A percentile compares a stretch with the other conserved stretches of the same genome.
Evolutionary conservation across 1,284 basidiomycete genomes (phyloP).

Genomic region (Ceratobasidium papillatum): DNA sequence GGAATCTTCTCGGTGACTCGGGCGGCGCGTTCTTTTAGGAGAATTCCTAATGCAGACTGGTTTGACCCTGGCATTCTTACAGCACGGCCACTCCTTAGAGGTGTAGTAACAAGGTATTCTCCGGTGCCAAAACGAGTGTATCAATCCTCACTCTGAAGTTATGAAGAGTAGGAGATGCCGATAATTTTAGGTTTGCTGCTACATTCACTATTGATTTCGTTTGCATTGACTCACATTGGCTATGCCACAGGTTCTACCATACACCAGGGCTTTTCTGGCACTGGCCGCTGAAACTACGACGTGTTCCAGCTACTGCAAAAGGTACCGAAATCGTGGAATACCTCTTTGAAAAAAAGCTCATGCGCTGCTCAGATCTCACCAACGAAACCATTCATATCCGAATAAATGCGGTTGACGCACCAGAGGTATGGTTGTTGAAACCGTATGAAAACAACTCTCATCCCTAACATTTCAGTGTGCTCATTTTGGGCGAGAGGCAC

Average conservation of each 20-base stretch:
- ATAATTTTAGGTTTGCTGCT: constrained; percentile 61
- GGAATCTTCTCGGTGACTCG: constrained; percentile 13
- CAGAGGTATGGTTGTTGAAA: constrained; percentile 66
- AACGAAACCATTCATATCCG: constrained; percentile 84
- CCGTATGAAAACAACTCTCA: neutral
- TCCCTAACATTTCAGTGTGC: constrained; percentile 58
- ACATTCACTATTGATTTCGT: neutral
- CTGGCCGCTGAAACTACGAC: constrained; percentile 74
- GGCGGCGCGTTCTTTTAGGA: neutral
- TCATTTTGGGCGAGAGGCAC: constrained; percentile 81
- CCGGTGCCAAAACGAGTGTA: neutral
- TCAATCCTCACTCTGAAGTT: constrained; percentile 3
- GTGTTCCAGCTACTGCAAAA: constrained; percentile 67
- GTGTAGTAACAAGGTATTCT: constrained; percentile 74
- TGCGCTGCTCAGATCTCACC: constrained; percentile 64
- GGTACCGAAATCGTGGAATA: constrained; percentile 55
- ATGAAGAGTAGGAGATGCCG: constrained; percentile 80
- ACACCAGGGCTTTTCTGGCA: constrained; percentile 78
- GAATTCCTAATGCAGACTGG: constrained; percentile 70
- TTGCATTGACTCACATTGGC: neutral
- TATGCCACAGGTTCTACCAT: constrained; percentile 73
- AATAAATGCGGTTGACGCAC: constrained; percentile 88
- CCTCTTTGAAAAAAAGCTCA: neutral
- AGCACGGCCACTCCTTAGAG: constrained; percentile 71
- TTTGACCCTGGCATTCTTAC: constrained; percentile 66